These are phyloP conservation scores for Massarina eburnea DNA, from an alignment of 2,329 filamentous ascomycete genomes.

Conservation along the genomic window DNA sequence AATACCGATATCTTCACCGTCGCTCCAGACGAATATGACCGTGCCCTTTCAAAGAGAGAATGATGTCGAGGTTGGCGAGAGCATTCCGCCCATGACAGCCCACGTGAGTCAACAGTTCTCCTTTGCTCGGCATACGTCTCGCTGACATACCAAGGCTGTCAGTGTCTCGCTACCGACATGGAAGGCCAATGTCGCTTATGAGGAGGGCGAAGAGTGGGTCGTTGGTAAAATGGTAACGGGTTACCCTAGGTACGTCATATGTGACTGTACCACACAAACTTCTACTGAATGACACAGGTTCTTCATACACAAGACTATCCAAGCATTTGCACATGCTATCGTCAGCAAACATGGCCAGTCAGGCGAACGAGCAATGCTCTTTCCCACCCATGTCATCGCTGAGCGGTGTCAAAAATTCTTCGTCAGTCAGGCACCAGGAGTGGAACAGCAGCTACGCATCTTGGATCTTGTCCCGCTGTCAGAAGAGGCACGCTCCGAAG, in stretches of 20 bases:
- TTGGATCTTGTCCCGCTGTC: conserved; percentile 66
- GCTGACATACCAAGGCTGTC: conserved; percentile 67
- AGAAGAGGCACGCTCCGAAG: conserved; percentile 53
- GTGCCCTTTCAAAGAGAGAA: conserved; percentile 33
- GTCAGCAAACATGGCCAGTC: conserved; percentile 62
- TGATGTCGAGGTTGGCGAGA: conserved; percentile 42
- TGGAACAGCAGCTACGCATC: conserved; percentile 55
- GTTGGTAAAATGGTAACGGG: conserved; percentile 81
- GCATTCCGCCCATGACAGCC: conserved; percentile 42
- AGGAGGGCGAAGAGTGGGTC: conserved; percentile 91
- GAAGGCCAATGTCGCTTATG: conserved; percentile 87
- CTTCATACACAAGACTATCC: conserved; percentile 85
- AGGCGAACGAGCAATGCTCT: conserved; percentile 74
- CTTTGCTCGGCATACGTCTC: conserved; percentile 1
- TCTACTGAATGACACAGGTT: conserved; percentile 59
- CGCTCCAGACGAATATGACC: conserved; percentile 15
- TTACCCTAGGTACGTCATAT: conserved; percentile 70
- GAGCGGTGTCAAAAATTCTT: conserved; percentile 75
- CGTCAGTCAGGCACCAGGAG: conserved; percentile 57
- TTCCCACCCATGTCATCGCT: conserved; percentile 73
- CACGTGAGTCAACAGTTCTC: conserved; percentile 38
- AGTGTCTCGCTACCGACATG: conserved; percentile 96
- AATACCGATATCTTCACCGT: conserved; percentile 8
- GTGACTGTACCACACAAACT: not conserved
- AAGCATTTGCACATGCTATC: conserved; percentile 70